Base-by-base conservation (phyloP, 768 basidiomycete species). In the Lactarius trivialis region DNA sequence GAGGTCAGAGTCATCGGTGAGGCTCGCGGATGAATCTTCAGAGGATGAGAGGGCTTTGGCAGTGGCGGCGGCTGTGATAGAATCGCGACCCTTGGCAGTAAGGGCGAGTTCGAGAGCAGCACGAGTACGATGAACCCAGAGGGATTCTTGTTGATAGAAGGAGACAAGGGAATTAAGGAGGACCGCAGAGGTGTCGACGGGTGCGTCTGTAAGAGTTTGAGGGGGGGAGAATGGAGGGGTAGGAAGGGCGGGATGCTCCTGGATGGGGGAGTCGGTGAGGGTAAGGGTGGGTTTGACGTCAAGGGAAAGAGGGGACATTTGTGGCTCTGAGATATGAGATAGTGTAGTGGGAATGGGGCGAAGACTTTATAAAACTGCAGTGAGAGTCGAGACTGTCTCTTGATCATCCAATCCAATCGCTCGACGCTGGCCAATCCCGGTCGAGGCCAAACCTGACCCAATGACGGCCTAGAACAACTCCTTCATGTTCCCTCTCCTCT, bases 101-200 rank as follows among this genome's bases (percentile, higher is more conserved):
- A 76, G 66, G 49, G 79, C 77, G 69, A 79, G 75, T 72, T 85
- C 82, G 66, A 88, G 79, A 55, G 77, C 76, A 19, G 81, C 82
- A 43, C 85, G 83, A 53, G 84, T 84, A 60, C 83, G 83, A 65
- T 84, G 82, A 7, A 88, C 81, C 85, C 87, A 89, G 75, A 81
- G 82, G 41, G 83, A 83, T 73, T 88, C 85, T 65, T 83, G 80
- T 70, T 86, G 82, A 71, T 89, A 89, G 68, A 85, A 88, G 7
- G 79, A 75, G 45, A 84, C 78, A 56, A 89, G 82, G 30, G 81
- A 80, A 67, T 86, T 82, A 69, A 88, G 82, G 65, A 85, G 79
- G 66, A 78, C 74, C 50, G 81, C 75, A n/a, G 86, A 82, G 15
- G 69, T 63, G 56, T 70, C 65, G 12, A 61, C 58, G 37, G 70